Evolutionary conservation across 257 asterid species (phyloP).

Genomic region (Mentha longifolia): DNA sequence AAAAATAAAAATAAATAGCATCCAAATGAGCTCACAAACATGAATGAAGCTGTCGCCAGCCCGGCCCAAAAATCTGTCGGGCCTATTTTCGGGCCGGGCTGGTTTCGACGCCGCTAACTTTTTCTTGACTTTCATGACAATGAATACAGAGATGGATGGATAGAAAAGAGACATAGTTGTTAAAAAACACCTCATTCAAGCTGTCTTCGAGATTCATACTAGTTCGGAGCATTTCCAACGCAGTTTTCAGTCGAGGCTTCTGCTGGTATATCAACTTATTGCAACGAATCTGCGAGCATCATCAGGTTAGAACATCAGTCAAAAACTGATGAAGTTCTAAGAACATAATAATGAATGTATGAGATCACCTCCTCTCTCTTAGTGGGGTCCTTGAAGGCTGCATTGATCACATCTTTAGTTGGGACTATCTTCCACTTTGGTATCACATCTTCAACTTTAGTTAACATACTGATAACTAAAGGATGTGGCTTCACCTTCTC

Average conservation of each 20-base stretch:
- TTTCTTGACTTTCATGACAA: not conserved
- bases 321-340: not conserved
- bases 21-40: not conserved
- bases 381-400: slow-evolving; percentile 83
- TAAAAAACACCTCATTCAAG: slow-evolving; percentile 63
- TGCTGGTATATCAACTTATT: slow-evolving; percentile 80
- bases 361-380: slow-evolving; percentile 77
- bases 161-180: not conserved
- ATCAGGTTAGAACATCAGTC: not conserved
- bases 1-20: not conserved
- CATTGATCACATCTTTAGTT: slow-evolving; percentile 73
- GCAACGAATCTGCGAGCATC: slow-evolving; percentile 61
- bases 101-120: too few relatives aligned
- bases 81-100: too few relatives aligned
- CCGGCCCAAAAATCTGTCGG: too few relatives aligned
- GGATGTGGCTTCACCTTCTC: slow-evolving; percentile 96
- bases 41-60: not conserved
- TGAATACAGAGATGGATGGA: not conserved
- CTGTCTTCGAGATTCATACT: slow-evolving; percentile 91
- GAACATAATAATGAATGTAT: too few relatives aligned
- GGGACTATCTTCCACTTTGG: slow-evolving; percentile 99
- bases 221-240: slow-evolving; percentile 92
- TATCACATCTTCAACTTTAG: slow-evolving; percentile 73
- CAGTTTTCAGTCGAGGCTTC: slow-evolving; percentile 91
- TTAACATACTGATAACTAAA: slow-evolving; percentile 64